phyloP scores from a whole-genome alignment of 2,329 filamentous ascomycete genomes.

The Lachnellula occidentalis region DNA sequence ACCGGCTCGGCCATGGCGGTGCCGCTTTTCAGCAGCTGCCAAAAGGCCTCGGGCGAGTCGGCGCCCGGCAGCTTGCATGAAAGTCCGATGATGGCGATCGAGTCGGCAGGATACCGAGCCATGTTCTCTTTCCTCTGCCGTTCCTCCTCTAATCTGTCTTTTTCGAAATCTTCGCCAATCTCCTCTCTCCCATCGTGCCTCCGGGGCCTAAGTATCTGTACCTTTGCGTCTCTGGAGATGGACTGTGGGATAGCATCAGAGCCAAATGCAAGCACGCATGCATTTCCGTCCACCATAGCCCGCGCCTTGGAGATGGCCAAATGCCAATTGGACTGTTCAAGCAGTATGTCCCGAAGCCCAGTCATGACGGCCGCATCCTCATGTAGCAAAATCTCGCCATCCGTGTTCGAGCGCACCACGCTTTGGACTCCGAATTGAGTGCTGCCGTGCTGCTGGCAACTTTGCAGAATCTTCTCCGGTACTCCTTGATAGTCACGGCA shows the following conservation, averaged over 20 bases:
- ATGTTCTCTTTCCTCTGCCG: neutral
- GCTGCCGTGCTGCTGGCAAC: neutral
- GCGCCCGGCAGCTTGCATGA: slow-evolving; percentile 46
- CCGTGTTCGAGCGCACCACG: neutral
- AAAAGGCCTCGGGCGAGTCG: slow-evolving; percentile 54
- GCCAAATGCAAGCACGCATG: neutral
- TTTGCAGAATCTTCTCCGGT: neutral
- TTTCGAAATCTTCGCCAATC: neutral
- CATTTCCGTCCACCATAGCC: neutral
- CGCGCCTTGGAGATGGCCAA: neutral
- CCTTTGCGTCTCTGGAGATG: neutral
- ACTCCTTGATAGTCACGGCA: neutral
- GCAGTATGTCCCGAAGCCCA: neutral
- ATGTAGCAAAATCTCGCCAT: neutral
- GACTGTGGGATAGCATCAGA: neutral
- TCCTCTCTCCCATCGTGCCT: neutral
- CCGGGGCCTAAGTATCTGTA: neutral
- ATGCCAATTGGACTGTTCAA: neutral
- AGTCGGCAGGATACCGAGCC: neutral
- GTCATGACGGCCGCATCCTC: neutral
- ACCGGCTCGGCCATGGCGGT: slow-evolving; percentile 28
- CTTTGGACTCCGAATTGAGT: neutral
- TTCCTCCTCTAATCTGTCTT: neutral
- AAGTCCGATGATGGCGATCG: slow-evolving; percentile 46
- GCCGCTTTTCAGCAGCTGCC: slow-evolving; percentile 54